Base-by-base conservation (phyloP, 202 grass and related monocot species). In the Setaria viridis region DNA sequence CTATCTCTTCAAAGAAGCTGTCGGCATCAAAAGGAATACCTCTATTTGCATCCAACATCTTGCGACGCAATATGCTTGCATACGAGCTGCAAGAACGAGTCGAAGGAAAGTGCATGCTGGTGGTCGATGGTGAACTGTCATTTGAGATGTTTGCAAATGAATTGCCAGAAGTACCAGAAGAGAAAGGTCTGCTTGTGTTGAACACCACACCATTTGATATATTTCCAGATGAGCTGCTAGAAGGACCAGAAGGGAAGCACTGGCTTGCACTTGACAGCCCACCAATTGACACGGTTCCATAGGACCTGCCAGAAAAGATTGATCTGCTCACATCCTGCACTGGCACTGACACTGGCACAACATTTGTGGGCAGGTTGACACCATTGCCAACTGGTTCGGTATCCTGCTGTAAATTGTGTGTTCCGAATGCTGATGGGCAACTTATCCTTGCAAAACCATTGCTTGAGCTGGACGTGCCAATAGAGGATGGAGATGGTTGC, bases 361-460 rank as follows among this genome's bases (percentile, higher is more conserved):
- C 19, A 74, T 74, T 6, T 2, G 51, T 81, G 17, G 47, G 56
- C 14, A 76, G 49, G 72, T 51, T 84, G 9, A 76, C 79, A 62
- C 80, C 76, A 69, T 81, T 72, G 32, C 50, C 65, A 76, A 64
- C 53, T 64, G 34, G 30, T 34, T 51, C 70, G 41, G 47, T 63
- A 3, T 17, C 74, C 6, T 77, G 25, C 12, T 45, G 57, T 32
- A 85, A 51, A 32, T 65, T 76, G 16, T 82, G 69, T 11, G 4
- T 62, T 82, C 82, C 76, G 16, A 87, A 65, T 2, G 29, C 25
- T 49, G 75, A 57, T 54, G 63, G 65, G 54, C 33, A 79, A 53
- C 81, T 85, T 72, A 75, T 74, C 63, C 49, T 67, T 55, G 75
- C 20, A 72, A 73, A 85, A 4, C 16, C 17, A 32, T 76, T 79